Percentiles rank a stretch among this genome's conserved stretches.
These are phyloP conservation scores for Musa schizocarpa DNA, from an alignment of 176 grass and related monocot genomes.

Conservation along the genomic window DNA sequence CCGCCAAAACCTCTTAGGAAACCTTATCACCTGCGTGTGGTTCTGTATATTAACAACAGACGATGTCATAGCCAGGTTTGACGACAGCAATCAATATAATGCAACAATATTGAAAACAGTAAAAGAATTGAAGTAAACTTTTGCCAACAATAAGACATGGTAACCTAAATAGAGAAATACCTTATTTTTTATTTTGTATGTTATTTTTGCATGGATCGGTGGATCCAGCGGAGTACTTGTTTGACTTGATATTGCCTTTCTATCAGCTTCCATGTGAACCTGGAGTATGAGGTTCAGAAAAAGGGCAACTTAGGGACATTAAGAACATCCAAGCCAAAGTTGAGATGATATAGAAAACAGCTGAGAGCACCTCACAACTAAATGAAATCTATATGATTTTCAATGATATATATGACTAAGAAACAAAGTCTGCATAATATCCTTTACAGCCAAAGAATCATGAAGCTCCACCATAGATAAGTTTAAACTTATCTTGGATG, in stretches of 20 bases:
- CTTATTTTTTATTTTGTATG: conserved; percentile 85
- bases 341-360: background rate
- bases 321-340: background rate
- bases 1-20: no score
- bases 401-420: background rate
- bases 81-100: background rate
- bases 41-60: no score
- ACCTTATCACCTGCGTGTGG: no score
- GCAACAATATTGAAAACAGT: background rate
- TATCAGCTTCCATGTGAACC: conserved; percentile 97
- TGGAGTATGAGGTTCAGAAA: conserved; percentile 35
- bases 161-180: conserved; percentile 19
- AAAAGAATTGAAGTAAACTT: background rate
- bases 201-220: conserved; percentile 45
- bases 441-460: background rate
- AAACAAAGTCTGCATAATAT: background rate
- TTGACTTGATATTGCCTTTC: conserved; percentile 53
- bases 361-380: background rate
- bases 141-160: background rate
- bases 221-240: conserved; percentile 45
- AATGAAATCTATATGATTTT: background rate
- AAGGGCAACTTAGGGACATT: background rate
- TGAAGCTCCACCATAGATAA: background rate
- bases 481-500: background rate
- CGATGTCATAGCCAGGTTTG: no score